These are phyloP conservation scores for Cladosporium sp. DNA, from an alignment of 2,329 filamentous ascomycete species.

Conservation along the genomic window DNA sequence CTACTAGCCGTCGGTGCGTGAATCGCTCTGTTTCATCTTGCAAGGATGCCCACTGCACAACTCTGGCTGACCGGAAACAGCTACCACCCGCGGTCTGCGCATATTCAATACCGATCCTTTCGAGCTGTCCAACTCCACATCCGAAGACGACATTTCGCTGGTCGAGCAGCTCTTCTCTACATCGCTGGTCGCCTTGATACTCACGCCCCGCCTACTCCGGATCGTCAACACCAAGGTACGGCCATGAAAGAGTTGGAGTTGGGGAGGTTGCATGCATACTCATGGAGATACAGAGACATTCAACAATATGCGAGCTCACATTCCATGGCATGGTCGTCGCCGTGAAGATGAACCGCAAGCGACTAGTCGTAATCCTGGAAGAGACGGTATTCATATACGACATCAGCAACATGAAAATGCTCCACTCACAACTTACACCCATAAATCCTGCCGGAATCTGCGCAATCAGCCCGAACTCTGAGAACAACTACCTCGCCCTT, in stretches of 20 bases:
- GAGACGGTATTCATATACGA: constrained; percentile 98
- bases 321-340: constrained; percentile 96
- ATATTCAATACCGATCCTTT: constrained; percentile 98
- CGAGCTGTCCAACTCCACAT: constrained; percentile 88
- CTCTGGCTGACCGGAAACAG: constrained; percentile 45
- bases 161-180: constrained; percentile 99
- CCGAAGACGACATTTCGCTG: constrained; percentile 85
- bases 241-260: constrained; percentile 19
- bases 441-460: constrained; percentile 87
- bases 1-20: constrained; percentile 85
- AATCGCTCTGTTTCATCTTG: not conserved
- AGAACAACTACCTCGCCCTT: constrained; percentile 94
- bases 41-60: not conserved
- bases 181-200: constrained; percentile 87
- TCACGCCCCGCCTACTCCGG: constrained; percentile 86
- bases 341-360: constrained; percentile 89
- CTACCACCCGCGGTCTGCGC: constrained; percentile 89
- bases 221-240: constrained; percentile 96
- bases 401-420: constrained; percentile 95
- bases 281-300: constrained; percentile 55
- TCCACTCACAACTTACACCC: constrained; percentile 90
- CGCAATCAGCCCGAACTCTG: constrained; percentile 87
- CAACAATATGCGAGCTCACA: constrained; percentile 96
- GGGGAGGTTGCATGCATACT: not conserved
- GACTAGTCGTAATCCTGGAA: constrained; percentile 88